Evolutionary conservation across 1,284 basidiomycete species (phyloP), one percentile per base, ranked within the genome.

Genomic region (Hemileia vastatrix): DNA sequence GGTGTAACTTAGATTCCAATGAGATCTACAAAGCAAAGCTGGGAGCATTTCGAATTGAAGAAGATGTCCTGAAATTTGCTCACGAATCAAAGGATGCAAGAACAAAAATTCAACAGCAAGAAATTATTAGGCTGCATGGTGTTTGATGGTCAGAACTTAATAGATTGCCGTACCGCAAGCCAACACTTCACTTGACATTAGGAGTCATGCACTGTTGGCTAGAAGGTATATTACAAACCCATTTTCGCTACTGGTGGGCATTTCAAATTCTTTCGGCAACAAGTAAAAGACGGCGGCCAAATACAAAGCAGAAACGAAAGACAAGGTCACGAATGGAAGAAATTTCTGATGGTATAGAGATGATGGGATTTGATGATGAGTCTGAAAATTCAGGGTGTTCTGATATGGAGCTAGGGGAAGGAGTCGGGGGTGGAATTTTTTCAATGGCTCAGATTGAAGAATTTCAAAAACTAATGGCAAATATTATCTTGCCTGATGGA

Each of bases 161-260:
- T 32, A 24, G 51, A 3, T n/a, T 54, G 6, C 24, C 21, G 3
- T 54, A 54, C 18, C 31, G 51, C n/a, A 31, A 31, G 6, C 51
- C 51, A 18, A 9, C 18, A 3, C 31, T 5, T 15, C 21, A 21
- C 21, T 6, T 49, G 6, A 6, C 47, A 8, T 19, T 49, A 11
- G 47, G 47, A 6, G 47, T 49, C 9, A 49, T 49, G 47, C 53
- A 60, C 36, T 52, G 44, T 23, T 60, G 57, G 57, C 19, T 53
- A 11, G 23, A 53, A 60, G 50, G 50, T 3, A 24, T 60, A 15
- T 23, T 60, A 1, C 57, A 60, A 36, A 13, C 11, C 18, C 48
- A 52, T 43, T 60, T 45, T 13, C 13, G 57, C 5, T 60, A 43
- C 32, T 43, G 21, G 31, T 52, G 57, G 57, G 33, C 23, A 45